phyloP scores from a whole-genome alignment of 2,329 filamentous ascomycete genomes.

The Neofusicoccum umdonicola region DNA sequence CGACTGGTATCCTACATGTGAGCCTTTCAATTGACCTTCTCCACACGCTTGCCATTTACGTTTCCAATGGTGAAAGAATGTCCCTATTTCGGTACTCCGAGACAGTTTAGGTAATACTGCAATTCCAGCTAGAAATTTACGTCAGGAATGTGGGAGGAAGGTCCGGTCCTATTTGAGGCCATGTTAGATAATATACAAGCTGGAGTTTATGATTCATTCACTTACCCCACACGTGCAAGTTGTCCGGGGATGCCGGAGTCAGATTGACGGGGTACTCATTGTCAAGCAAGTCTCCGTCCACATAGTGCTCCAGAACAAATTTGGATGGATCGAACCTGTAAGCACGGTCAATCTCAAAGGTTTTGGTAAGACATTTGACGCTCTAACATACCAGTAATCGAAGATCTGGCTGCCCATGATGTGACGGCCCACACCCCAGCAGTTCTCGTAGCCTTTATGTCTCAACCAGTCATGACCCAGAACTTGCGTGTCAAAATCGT shows the following conservation, averaged over 20 bases:
- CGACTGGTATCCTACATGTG: too few relatives aligned
- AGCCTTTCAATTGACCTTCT: too few relatives aligned
- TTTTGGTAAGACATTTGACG: too few relatives aligned
- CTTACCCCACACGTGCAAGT: conserved; percentile 18
- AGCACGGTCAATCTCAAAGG: neutral
- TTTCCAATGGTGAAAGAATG: too few relatives aligned
- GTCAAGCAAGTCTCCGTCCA: conserved; percentile 51
- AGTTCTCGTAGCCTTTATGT: conserved; percentile 60
- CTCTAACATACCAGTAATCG: conserved; percentile 61
- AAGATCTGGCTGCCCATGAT: conserved; percentile 70
- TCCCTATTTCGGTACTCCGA: too few relatives aligned
- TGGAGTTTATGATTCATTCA: neutral
- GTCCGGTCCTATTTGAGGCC: neutral
- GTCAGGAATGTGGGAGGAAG: conserved; percentile 8
- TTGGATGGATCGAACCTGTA: conserved; percentile 49
- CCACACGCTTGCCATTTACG: too few relatives aligned
- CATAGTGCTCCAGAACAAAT: conserved; percentile 69
- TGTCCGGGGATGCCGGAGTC: neutral
- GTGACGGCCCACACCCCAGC: conserved; percentile 71
- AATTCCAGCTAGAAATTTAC: neutral
- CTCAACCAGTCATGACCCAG: conserved; percentile 69
- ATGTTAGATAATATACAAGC: neutral
- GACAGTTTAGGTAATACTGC: too few relatives aligned
- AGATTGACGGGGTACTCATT: neutral
- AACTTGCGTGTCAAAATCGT: conserved; percentile 69